Evolutionary conservation across 2,329 filamentous ascomycete genomes (phyloP).

Genomic region (Monilinia polystroma): DNA sequence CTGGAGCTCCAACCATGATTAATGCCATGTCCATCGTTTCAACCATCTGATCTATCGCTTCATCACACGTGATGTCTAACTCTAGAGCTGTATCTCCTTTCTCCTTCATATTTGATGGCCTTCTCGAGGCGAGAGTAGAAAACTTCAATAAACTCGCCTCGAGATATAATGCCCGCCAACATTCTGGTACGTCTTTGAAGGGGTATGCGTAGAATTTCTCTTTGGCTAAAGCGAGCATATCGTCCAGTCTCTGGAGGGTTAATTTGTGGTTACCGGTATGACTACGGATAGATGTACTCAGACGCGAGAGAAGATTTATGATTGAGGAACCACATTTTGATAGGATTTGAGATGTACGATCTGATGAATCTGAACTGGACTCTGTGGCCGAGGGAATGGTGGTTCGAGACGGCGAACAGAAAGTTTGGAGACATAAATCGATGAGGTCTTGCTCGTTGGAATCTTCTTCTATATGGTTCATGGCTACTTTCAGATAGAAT

Average conservation of each 20-base stretch:
- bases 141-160: conserved; percentile 68
- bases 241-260: conserved; percentile 47
- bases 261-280: conserved; percentile 23
- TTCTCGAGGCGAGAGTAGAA: conserved; percentile 39
- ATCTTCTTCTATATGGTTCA: background rate
- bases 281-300: conserved; percentile 25
- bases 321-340: conserved; percentile 28
- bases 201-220: conserved; percentile 68
- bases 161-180: conserved; percentile 71
- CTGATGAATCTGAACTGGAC: background rate
- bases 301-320: conserved; percentile 26
- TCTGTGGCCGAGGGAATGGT: background rate
- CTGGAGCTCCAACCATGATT: conserved; percentile 37
- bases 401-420: conserved; percentile 7
- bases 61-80: background rate
- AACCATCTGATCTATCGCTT: conserved; percentile 36
- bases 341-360: background rate
- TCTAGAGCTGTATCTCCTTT: background rate
- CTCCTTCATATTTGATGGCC: conserved; percentile 22
- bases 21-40: conserved; percentile 39
- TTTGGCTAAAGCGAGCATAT: conserved; percentile 59
- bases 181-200: conserved; percentile 62
- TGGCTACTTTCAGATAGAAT: background rate
- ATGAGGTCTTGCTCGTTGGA: background rate
- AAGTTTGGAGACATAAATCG: background rate